Base-by-base conservation (phyloP, 495 filamentous ascomycete species). In the Annulohypoxylon moriforme region DNA sequence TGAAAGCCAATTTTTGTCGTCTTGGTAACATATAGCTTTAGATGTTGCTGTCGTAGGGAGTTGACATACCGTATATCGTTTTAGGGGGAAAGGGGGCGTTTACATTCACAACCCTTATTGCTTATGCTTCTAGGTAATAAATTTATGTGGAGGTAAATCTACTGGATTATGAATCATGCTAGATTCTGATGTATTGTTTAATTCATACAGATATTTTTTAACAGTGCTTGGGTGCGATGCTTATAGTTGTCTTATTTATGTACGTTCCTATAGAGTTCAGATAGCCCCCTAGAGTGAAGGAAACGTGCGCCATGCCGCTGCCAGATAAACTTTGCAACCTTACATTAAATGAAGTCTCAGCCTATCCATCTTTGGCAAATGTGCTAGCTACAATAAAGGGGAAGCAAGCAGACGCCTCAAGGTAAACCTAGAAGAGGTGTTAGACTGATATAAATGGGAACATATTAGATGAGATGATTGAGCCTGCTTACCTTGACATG, bases 351-450 rank as follows among this genome's bases (percentile, higher is more conserved):
- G 11, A 8, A n/a, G 55, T 25, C 55, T 67, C n/a, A 24, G 38
- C 38, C 57, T 66, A 77, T 16, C 66, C 49, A 27, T 84, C 85
- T 77, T 85, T 90, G 18, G 93, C 94, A 84, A 97, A 98, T 0
- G 94, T 97, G 46, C 93, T 94, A 4, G 96, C 96, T 3, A 98
- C 94, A 67, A 99, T 97, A 59, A 99, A 85, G 0, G 96, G 96
- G 76, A 97, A 98, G 29, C 89, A 94, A 1, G 94, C 87, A 0
- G 96, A 98, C 1, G 96, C 96, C 75, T 99, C 96, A 13, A 92
- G 89, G 71, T 96, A 97, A 1, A 99, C 93, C 89, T 90, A 69
- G 8, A 44, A 10, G 1, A 53, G 55, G 25, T 55, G 27, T 79
- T 62, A 79, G 76, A 49, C n/a, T n/a, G 9, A 64, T 67, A 62